Evolutionary conservation across 1,284 basidiomycete genomes (phyloP), one percentile per base, ranked within the genome.

Genomic region (Ceratobasidium sp.): DNA sequence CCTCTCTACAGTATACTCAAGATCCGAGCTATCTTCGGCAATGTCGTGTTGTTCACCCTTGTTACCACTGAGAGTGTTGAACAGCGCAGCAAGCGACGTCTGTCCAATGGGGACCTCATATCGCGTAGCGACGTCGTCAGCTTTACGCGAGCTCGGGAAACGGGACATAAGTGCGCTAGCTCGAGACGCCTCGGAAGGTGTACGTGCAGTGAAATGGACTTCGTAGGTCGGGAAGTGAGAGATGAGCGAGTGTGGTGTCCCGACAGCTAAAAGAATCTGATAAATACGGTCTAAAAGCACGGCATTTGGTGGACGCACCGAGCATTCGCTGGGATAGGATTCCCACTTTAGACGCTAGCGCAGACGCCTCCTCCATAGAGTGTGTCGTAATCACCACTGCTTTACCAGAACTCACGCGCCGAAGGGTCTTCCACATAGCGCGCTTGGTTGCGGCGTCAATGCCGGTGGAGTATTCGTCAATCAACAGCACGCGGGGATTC

Each of bases 381-480:
- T 94, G 93, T 90, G 84, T 83, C 20, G 84, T 84, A 78, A 84
- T 82, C 56, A 86, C 82, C 10, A 84, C 85, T 1, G 91, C 89
- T 83, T 93, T 91, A 64, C 92, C 90, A 50, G 88, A 86, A 0
- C 91, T 86, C 3, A 93, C 90, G 56, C 88, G 88, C 78, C 90
- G 87, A 64, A 95, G 85, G 0, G 92, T 93, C 20, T 86, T 86
- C 94, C 94, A 95, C 88, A 95, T 93, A 38, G 94, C 92, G 61
- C 94, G 87, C 84, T 94, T 95, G 87, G 92, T 94, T 84, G 91
- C 93, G 2, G 93, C 92, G 83, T 95, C 94, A 33, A 95, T 91
- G 3, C 94, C 94, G 0, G 92, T 94, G 1, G 92, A 93, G 82
- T 94, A 94, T 83, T 95, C 93, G 81, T 96, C 94, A 59, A 96